Evolutionary conservation across 108 stramenopile genomes (phyloP).

Genomic region (Fragilariopsis cylindrus): DNA sequence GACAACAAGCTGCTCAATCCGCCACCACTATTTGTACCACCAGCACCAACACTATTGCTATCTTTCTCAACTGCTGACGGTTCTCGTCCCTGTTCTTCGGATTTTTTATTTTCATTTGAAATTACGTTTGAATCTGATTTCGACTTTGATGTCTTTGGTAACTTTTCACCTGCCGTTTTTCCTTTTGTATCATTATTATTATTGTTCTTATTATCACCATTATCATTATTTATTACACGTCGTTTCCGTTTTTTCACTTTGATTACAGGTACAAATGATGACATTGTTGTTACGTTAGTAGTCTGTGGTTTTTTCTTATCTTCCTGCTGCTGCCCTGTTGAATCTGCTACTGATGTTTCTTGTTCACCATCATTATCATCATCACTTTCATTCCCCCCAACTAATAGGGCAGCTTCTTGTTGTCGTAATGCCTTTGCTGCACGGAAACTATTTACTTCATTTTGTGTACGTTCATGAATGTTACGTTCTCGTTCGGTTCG

Average conservation of each 20-base stretch:
- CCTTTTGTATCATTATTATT: conserved; percentile 12
- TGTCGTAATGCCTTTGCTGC: conserved; percentile 61
- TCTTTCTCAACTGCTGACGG: conserved; percentile 10
- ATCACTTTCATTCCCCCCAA: conserved; percentile 6
- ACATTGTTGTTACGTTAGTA: background rate
- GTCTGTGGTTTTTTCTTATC: background rate
- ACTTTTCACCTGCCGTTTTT: background rate
- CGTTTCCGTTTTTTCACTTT: conserved; percentile 36
- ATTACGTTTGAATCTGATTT: background rate
- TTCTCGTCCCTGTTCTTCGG: conserved; percentile 40
- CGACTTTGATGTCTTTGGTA: background rate
- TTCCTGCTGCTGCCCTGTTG: background rate
- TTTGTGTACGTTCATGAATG: conserved; percentile 49
- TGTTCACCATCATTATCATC: conserved; percentile 27
- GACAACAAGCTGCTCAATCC: conserved; percentile 52
- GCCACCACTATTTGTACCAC: conserved; percentile 7
- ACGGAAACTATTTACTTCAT: conserved; percentile 69
- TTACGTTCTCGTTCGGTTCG: conserved; percentile 43
- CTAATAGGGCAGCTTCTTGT: conserved; percentile 14
- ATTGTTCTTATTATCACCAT: background rate
- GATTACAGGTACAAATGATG: conserved; percentile 21
- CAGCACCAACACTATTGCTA: background rate
- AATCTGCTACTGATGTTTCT: background rate
- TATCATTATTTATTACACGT: conserved; percentile 12
- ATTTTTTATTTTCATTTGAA: conserved; percentile 13